Evolutionary conservation across 345 rosid species (phyloP), one percentile per base, ranked within the genome.

Genomic region (Salix purpurea): DNA sequence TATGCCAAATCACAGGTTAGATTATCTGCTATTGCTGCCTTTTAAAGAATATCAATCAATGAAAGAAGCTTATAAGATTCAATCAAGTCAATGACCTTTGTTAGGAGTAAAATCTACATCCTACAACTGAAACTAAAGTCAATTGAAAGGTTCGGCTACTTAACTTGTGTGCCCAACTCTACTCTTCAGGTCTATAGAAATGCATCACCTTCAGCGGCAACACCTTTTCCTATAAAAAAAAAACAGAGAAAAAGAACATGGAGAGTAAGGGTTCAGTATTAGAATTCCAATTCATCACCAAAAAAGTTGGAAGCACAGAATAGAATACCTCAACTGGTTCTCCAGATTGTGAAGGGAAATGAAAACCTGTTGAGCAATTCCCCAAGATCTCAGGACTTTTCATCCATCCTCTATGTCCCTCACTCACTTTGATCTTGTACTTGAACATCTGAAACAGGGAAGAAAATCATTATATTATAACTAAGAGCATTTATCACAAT

Each of bases 331-430:
- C 86, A 76, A 70, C 76, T 36, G 24, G 65, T 70, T 78, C 88
- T 65, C 82, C 86, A 23, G 82, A 64, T 64, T 73, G 80, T 67
- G 75, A 77, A 52, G 94, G 96, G 58, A 92, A 94, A 84, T 85
- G 86, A 73, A 96, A 91, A 21, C 99, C 97, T 0, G 79, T 87
- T 10, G 98, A 92, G 83, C 99, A 88, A 58, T 92, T 96, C 79
- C 85, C 71, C 87, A 94, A 76, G 78, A 65, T 69, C 77, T 96
- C 96, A 14, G 99, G 97, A 79, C 79, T 82, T 83, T 87, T 91
- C 90, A 96, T 89, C 97, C 99, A 94, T 79, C 91, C 95, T 84
- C 89, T 89, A 67, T 85, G 87, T 39, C 88, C 97, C 82, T 89
- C 94, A 32, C 97, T 83, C 61, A 89, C 89, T 88, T 88, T 91